Base-by-base conservation (phyloP, 345 rosid species). In the Heritiera fomes region DNA sequence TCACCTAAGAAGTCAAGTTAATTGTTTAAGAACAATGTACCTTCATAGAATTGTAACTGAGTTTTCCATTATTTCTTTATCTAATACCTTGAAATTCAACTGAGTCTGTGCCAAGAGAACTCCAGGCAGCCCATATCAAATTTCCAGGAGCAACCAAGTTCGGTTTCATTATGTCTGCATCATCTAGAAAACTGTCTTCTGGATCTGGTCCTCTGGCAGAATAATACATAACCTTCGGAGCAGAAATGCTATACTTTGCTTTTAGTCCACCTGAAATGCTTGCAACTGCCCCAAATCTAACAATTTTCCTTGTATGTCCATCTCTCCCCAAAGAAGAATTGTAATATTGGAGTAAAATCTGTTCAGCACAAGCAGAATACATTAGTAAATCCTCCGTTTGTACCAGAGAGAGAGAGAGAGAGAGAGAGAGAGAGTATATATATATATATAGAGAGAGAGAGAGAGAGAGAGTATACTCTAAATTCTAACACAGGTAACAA, bases 131-230 rank as follows among this genome's bases (percentile, higher is more conserved):
- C 99, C 99, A 96, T 82, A 96, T 94, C 80, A 77, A 87, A 61
- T 91, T 85, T 68, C 99, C 99, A 32, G 99, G 99, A 79, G 98
- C 98, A 70, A 94, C 90, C 83, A 96, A 55, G 79, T 96, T 94
- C 0, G 98, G 99, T 86, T 96, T 96, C 86, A 94, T 72, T 83
- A 96, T 79, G 81, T 96, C 97, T 2, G 99, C 98, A 73, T 89
- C 78, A 46, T 87, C 85, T 41, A 94, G 85, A 55, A 75, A 81
- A 81, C 83, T 90, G 81, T 96, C 97, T 86, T 92, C 88, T 45
- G 98, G 98, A 86, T 96, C 98, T 52, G 98, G 98, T 76, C 99
- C 99, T 84, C 99, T 88, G 41, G 98, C 97, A 34, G 99, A 96
- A 84, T 90, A 96, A 84, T 77, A 94, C 97, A 94, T 91, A 66